Base-by-base conservation (phyloP, 2,329 filamentous ascomycete genomes). In the Aspergillus ochraceus region DNA sequence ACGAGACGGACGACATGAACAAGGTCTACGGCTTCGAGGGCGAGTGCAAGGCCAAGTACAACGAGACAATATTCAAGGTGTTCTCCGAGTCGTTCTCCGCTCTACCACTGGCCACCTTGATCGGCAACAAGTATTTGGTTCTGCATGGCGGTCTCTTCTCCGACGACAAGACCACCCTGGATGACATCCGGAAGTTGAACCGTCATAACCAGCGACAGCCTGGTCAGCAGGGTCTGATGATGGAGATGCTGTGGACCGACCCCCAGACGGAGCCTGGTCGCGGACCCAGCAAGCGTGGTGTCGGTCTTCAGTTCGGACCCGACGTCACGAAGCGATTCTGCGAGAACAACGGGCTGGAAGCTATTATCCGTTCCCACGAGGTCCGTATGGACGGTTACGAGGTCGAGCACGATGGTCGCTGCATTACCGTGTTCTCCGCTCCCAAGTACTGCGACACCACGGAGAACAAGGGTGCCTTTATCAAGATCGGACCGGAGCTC, bases 221-320 rank as follows among this genome's bases (percentile, higher is more conserved):
- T 2, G 95, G 95, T 32, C 95, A 99, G 76, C 81, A 90, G 52
- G 95, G 95, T 14, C 80, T 99, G 69, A 99, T 99, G 95, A 99
- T 99, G 95, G 95, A 99, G 79, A 99, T 99, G 95, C 85, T 99
- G 51, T 99, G 95, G 95, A 98, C 95, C 0, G 95, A 99, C 74
- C 95, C 95, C 2, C 95, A 99, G 76, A 84, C 90, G 0, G 84
- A 88, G 68, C 88, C 90, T 29, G 95, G 95, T 55, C 88, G 95
- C 67, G 92, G 93, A 9, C 95, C 95, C 49, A 97, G 92, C 82
- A 99, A 99, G 83, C 87, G 95, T 74, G 95, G 95, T 66, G 94
- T 99, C 20, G 95, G 95, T 55, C 86, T 98, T 79, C 93, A 98
- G 74, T 99, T 99, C 70, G 95, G 95, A 0, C 95, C 95, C 0